These are phyloP conservation scores for Colletotrichum sp. DNA, from an alignment of 2,329 filamentous ascomycete species.

Conservation along the genomic window DNA sequence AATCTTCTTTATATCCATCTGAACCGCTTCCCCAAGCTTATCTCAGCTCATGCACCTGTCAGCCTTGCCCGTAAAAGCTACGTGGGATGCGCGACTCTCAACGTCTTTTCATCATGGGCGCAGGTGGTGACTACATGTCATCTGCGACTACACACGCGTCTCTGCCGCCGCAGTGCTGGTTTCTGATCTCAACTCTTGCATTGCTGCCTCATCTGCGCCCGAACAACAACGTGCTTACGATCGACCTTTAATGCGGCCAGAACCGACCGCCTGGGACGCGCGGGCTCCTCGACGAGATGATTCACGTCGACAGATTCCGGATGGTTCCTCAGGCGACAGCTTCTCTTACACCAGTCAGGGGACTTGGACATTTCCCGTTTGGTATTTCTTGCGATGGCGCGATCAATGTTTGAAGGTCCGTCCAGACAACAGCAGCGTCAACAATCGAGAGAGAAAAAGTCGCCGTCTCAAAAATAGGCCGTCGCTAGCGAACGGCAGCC, in stretches of 20 bases:
- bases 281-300: neutral
- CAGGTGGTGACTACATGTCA: neutral
- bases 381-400: neutral
- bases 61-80: neutral
- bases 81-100: neutral
- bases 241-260: slow-evolving; percentile 1
- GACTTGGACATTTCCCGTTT: neutral
- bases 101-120: neutral
- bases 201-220: neutral
- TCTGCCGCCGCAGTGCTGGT: neutral
- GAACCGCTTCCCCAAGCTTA: neutral
- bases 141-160: neutral
- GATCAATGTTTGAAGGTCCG: neutral
- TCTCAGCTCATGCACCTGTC: slow-evolving; percentile 10
- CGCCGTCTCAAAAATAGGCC: neutral
- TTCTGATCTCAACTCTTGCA: neutral
- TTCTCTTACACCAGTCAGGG: neutral
- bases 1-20: neutral
- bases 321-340: neutral
- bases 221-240: neutral
- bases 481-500: neutral
- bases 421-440: neutral
- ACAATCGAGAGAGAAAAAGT: neutral
- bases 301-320: neutral
- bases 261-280: neutral